phyloP scores from a whole-genome alignment of 1,284 basidiomycete species.

The Fistulina hepatica region DNA sequence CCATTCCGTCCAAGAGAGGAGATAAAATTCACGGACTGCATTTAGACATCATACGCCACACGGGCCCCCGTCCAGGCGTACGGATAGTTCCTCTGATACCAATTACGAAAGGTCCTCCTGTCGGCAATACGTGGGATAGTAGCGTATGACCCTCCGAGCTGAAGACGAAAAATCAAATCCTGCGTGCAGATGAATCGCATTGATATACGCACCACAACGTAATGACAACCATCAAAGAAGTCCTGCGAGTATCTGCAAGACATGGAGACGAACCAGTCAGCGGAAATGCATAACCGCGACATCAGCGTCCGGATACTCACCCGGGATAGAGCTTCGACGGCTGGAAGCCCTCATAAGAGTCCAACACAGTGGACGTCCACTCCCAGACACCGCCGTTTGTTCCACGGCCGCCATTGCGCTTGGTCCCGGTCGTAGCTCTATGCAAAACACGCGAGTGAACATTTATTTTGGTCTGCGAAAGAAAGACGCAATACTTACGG shows the following conservation, averaged over 20 bases:
- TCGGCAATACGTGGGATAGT: constrained; percentile 70
- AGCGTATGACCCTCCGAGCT: constrained; percentile 88
- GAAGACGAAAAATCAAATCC: constrained; percentile 9
- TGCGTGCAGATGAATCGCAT: constrained; percentile 1
- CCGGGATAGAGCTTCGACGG: constrained; percentile 77
- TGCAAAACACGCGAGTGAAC: constrained; percentile 17
- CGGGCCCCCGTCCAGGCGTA: constrained; percentile 38
- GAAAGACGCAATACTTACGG: constrained; percentile 45
- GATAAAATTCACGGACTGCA: neutral
- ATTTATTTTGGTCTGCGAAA: neutral
- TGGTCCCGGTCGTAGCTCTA: constrained; percentile 12
- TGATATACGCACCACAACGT: constrained; percentile 59
- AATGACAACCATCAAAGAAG: constrained; percentile 82
- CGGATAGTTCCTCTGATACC: constrained; percentile 51
- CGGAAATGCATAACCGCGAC: too few species aligned
- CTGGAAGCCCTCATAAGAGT: constrained; percentile 65
- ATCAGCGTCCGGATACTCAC: constrained; percentile 26
- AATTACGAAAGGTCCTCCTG: constrained; percentile 71
- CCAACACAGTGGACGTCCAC: constrained; percentile 83
- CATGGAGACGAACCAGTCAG: neutral
- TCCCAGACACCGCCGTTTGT: constrained; percentile 98
- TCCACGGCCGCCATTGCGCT: constrained; percentile 48
- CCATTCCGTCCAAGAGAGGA: too few species aligned
- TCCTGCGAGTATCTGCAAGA: constrained; percentile 86
- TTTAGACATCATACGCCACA: constrained; percentile 47